phyloP scores from a whole-genome alignment of 495 filamentous ascomycete species.

The Talaromyces borbonicus region DNA sequence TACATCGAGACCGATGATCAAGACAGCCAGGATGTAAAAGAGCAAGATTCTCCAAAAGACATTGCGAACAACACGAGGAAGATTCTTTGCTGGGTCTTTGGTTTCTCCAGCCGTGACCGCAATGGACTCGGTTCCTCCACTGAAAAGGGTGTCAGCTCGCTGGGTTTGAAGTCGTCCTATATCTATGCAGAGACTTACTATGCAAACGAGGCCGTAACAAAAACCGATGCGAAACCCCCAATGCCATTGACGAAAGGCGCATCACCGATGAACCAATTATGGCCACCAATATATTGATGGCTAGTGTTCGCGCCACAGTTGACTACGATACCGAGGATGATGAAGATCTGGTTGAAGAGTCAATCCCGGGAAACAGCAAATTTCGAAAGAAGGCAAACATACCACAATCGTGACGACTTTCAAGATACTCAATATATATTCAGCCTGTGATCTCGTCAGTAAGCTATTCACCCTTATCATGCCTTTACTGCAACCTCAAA shows the following conservation, averaged over 20 bases:
- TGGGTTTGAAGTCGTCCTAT: not conserved
- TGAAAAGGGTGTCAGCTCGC: conserved; percentile 13
- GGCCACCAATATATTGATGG: conserved; percentile 36
- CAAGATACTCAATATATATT: conserved; percentile 46
- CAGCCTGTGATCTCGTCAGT: conserved; percentile 29
- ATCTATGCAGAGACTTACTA: conserved; percentile 24
- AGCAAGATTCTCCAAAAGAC: conserved; percentile 46
- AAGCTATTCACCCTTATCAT: conserved; percentile 1
- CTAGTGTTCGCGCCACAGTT: conserved; percentile 40
- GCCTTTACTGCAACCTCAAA: not conserved
- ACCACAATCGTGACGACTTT: conserved; percentile 48
- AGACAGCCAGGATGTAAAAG: conserved; percentile 41
- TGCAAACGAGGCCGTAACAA: conserved; percentile 43
- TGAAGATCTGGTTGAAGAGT: conserved; percentile 35
- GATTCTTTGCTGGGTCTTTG: conserved; percentile 34
- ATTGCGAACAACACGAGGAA: conserved; percentile 41
- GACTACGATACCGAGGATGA: conserved; percentile 41
- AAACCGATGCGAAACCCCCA: conserved; percentile 43
- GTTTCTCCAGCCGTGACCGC: conserved; percentile 48
- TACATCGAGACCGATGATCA: conserved; percentile 43
- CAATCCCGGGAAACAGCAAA: not conserved
- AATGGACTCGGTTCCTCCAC: conserved; percentile 47
- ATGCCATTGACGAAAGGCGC: conserved; percentile 46
- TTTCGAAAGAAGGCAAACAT: conserved; percentile 11
- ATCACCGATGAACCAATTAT: conserved; percentile 34